Percentiles rank a stretch among this genome's conserved stretches.
These are phyloP conservation scores for Ehretia macrophylla DNA, from an alignment of 257 asterid genomes.

Conservation along the genomic window DNA sequence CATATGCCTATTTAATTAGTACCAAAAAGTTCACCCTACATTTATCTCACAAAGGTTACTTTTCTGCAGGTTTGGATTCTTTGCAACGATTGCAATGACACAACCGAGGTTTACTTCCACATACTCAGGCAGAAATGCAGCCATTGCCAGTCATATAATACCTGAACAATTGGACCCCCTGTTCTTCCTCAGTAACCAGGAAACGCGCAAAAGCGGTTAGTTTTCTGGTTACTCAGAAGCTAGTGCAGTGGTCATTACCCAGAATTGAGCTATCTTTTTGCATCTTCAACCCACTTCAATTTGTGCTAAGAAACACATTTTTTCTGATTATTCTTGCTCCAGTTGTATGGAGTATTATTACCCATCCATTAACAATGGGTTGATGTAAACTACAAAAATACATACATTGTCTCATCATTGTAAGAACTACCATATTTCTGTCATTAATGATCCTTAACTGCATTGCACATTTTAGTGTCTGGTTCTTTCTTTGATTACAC, in stretches of 20 bases:
- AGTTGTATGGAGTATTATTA: conserved; percentile 5
- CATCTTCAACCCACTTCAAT: conserved; percentile 10
- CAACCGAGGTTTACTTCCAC: conserved; percentile 88
- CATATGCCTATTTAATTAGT: no score
- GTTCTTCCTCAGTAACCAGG: conserved; percentile 61
- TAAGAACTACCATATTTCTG: neutral
- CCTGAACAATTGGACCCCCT: conserved; percentile 78
- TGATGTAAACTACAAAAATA: neutral
- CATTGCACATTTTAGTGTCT: neutral
- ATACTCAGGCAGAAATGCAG: conserved; percentile 88
- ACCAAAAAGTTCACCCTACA: no score
- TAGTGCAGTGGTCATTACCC: neutral
- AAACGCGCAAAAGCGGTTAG: neutral
- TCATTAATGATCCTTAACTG: neutral
- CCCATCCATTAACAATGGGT: neutral
- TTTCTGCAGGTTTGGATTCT: conserved; percentile 79
- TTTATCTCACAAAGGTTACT: neutral
- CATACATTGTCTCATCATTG: no score
- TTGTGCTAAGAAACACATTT: neutral
- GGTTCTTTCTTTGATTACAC: no score
- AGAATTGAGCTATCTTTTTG: neutral
- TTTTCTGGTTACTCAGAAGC: conserved; percentile 12
- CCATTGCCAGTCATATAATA: conserved; percentile 85
- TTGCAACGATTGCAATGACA: conserved; percentile 90
- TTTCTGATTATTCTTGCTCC: conserved; percentile 8